Evolutionary conservation across 2,329 filamentous ascomycete species (phyloP).

Genomic region (Xylaria sp.): DNA sequence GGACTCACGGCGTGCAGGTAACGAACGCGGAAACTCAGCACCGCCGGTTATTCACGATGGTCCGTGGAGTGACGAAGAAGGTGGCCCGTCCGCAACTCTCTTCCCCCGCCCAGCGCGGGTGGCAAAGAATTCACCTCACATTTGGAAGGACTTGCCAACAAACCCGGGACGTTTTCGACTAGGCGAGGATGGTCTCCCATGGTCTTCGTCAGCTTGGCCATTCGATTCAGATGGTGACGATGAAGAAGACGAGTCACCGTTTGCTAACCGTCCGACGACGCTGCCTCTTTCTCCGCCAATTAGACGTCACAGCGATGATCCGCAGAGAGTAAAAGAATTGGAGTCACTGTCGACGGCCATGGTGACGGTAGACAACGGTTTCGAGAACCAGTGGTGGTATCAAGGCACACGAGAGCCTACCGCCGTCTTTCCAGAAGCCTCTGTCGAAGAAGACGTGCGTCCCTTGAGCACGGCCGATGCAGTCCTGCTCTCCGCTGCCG

Average conservation of each 20-base stretch:
- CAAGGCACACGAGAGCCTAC: constrained; percentile 53
- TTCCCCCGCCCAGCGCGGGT: constrained; percentile 42
- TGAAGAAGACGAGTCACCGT: constrained; percentile 34
- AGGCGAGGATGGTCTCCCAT: constrained; percentile 60
- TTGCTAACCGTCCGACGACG: constrained; percentile 41
- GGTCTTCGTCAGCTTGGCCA: constrained; percentile 55
- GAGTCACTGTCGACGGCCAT: constrained; percentile 62
- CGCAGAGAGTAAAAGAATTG: constrained; percentile 53
- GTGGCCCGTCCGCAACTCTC: constrained; percentile 45
- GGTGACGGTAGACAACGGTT: constrained; percentile 67
- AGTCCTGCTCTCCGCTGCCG: constrained; percentile 40
- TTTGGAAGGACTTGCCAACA: constrained; percentile 57
- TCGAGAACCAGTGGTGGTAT: constrained; percentile 68
- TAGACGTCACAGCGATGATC: constrained; percentile 47
- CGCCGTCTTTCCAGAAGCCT: constrained; percentile 36
- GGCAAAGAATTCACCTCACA: constrained; percentile 39
- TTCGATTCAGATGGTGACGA: constrained; percentile 38
- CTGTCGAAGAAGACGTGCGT: constrained; percentile 35
- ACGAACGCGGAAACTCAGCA: constrained; percentile 60
- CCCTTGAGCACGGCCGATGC: constrained; percentile 45
- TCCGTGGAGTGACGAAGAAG: constrained; percentile 56
- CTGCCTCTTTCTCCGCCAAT: constrained; percentile 39
- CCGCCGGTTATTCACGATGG: constrained; percentile 60
- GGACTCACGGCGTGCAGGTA: constrained; percentile 47
- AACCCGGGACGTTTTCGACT: constrained; percentile 54